These are phyloP conservation scores for Russula earlei DNA, from an alignment of 768 basidiomycete genomes.

Conservation along the genomic window DNA sequence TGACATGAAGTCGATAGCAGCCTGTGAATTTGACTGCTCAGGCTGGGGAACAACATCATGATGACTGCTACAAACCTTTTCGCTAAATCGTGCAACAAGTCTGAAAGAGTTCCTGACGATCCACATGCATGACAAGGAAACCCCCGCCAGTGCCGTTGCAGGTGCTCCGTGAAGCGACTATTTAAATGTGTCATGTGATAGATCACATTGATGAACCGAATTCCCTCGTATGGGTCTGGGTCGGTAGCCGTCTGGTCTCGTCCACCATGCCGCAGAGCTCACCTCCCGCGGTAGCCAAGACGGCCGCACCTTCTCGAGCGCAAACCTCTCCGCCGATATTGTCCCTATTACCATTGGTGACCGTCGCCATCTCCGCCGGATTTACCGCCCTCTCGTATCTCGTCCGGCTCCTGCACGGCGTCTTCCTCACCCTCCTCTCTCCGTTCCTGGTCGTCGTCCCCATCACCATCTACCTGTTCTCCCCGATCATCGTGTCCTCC, in stretches of 20 bases:
- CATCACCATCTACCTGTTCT: background rate
- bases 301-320: background rate
- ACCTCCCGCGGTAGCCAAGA: background rate
- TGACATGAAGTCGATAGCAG: too few species aligned
- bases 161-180: too few species aligned
- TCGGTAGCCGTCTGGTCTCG: background rate
- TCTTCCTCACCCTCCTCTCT: background rate
- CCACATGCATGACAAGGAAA: too few species aligned
- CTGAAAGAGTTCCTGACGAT: too few species aligned
- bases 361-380: background rate
- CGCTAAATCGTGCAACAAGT: too few species aligned
- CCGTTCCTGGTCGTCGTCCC: slow-evolving; percentile 4
- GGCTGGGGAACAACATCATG: too few species aligned
- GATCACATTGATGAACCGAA: too few species aligned
- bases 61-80: too few species aligned
- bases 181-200: background rate
- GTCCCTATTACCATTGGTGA: background rate
- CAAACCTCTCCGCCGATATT: slow-evolving; percentile 7
- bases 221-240: too few species aligned
- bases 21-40: too few species aligned
- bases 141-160: too few species aligned
- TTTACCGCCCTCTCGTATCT: background rate
- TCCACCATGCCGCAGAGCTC: slow-evolving; percentile 1
- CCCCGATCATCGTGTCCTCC: slow-evolving; percentile 12
- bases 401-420: background rate